Base-by-base conservation (phyloP, 805 yeast genomes). In the Metschnikowia similis region DNA sequence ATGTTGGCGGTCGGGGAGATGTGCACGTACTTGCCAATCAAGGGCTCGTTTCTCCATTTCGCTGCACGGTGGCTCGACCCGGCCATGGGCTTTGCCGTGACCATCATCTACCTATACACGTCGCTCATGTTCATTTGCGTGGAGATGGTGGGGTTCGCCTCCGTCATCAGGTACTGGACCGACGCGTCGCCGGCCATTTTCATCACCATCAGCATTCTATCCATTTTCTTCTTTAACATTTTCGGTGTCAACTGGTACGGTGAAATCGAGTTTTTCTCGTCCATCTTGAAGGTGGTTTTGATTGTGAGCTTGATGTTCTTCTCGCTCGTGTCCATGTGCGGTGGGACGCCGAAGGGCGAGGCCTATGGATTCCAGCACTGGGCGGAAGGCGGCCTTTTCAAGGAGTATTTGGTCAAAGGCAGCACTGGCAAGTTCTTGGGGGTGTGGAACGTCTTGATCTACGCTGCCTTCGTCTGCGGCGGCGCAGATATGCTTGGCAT, bases 391-490 rank as follows among this genome's bases (percentile, higher is more conserved):
- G 72, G 72, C 1, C 56, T 67, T 3, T 56, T 65, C 52, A 66
- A 59, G 40, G 61, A 56, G 34, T 67, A 60, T 45, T 62, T 57
- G 30, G 64, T 58, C 4, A 8, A 29, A 5, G 89, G 89, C 27
- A 64, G 67, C 49, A 75, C 85, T 29, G 90, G 89, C 41, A 76
- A 75, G 53, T 83, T 85, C 64, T 66, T 81, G 31, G 88, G 85
- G 13, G 73, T 83, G 48, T 81, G 84, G 81, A 78, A 82, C 13
- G 82, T 79, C 48, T 70, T 84, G 45, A 78, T 83, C 55, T 82
- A 80, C 59, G 81, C 85, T 37, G 88, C 83, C 13, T 84, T 82
- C 57, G 80, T 87, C 3, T 83, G 82, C 61, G 79, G 83, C 54
- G 72, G 82, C 44, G 67, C 84, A 27, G 72, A 68, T 53, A 56